phyloP scores from a whole-genome alignment of 1,139 yeast species.

The Pichia terricola region DNA sequence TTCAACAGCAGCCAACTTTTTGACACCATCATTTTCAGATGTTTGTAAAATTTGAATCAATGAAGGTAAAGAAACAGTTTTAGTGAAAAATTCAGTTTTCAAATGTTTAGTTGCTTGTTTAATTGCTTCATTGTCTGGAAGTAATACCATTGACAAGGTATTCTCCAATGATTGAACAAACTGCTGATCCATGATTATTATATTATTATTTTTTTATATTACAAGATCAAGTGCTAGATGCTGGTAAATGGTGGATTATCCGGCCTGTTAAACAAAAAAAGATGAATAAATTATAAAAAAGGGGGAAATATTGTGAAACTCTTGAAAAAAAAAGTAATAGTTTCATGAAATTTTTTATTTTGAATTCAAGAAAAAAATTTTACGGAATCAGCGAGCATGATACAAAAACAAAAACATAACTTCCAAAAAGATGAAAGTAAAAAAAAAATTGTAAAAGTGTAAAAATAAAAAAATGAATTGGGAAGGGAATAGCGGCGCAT shows the following conservation, averaged over 20 bases:
- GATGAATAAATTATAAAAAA: neutral
- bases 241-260: neutral
- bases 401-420: too few species aligned
- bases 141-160: conserved; percentile 65
- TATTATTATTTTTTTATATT: neutral
- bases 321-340: neutral
- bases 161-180: conserved; percentile 64
- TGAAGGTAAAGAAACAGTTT: conserved; percentile 69
- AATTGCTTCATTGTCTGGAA: conserved; percentile 68
- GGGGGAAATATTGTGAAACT: neutral
- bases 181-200: conserved; percentile 51
- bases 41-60: conserved; percentile 72
- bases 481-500: too few species aligned
- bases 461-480: too few species aligned
- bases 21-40: conserved; percentile 50
- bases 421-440: too few species aligned
- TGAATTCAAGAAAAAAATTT: neutral
- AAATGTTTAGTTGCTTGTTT: conserved; percentile 75
- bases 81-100: conserved; percentile 64
- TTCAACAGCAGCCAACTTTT: conserved; percentile 91
- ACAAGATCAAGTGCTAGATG: neutral
- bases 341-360: neutral
- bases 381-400: too few species aligned
- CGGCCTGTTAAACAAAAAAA: neutral
- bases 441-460: too few species aligned